These are phyloP conservation scores for Sporisorium graminicola DNA, from an alignment of 1,284 basidiomycete species.

Conservation along the genomic window DNA sequence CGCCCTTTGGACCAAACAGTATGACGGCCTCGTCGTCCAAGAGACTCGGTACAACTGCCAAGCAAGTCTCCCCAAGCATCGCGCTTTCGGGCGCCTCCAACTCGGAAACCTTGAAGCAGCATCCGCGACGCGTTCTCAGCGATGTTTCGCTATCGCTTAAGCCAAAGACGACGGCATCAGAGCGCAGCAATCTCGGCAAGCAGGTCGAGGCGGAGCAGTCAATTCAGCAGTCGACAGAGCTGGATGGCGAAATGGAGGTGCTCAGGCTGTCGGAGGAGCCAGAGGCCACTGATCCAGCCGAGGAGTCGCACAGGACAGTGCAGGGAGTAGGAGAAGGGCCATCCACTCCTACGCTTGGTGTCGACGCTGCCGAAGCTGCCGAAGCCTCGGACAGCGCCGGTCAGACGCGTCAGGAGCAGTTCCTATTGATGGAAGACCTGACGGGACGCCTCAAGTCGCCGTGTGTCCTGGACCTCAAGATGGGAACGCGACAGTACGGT, in stretches of 20 bases:
- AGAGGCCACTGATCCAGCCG: neutral
- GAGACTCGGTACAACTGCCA: constrained; percentile 6
- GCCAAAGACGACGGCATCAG: constrained; percentile 5
- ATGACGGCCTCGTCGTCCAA: constrained; percentile 33
- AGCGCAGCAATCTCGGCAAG: constrained; percentile 11
- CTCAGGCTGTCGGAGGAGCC: constrained; percentile 28
- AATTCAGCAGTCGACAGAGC: neutral
- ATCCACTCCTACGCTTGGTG: neutral
- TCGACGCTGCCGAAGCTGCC: neutral
- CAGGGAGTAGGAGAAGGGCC: neutral
- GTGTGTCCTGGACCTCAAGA: constrained; percentile 97
- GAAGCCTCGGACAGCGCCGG: constrained; percentile 17
- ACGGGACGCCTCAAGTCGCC: constrained; percentile 93
- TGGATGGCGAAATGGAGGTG: constrained; percentile 23
- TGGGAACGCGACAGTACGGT: constrained; percentile 98
- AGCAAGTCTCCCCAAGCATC: constrained; percentile 14
- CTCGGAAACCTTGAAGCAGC: constrained; percentile 19
- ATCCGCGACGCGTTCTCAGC: constrained; percentile 52
- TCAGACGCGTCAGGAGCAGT: constrained; percentile 88
- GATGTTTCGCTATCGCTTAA: constrained; percentile 58
- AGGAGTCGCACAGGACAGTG: neutral
- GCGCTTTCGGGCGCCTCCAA: constrained; percentile 19
- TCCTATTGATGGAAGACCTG: constrained; percentile 98
- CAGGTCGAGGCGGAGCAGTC: constrained; percentile 6
- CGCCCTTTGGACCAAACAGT: constrained; percentile 32